phyloP scores from a whole-genome alignment of 805 yeast species.

The Jamesozyma spencerorum region DNA sequence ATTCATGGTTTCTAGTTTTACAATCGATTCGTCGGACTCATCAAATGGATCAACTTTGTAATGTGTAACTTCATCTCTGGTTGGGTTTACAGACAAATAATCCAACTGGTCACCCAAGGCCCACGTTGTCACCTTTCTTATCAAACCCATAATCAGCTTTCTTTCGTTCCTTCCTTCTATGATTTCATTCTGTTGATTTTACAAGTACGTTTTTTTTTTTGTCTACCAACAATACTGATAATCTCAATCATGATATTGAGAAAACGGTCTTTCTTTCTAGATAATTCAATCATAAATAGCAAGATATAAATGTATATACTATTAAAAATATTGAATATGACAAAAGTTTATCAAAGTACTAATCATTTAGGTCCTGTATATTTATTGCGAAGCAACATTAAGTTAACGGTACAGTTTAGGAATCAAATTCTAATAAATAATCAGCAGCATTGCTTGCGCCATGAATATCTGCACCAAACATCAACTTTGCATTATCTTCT shows the following conservation, averaged over 20 bases:
- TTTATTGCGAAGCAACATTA: too few relatives aligned
- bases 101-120: constrained; percentile 25
- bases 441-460: constrained; percentile 17
- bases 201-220: too few relatives aligned
- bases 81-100: constrained; percentile 57
- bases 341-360: too few relatives aligned
- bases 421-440: constrained; percentile 24
- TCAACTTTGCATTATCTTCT: constrained; percentile 26
- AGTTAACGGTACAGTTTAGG: too few relatives aligned
- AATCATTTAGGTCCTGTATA: too few relatives aligned
- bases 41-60: constrained; percentile 46
- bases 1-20: constrained; percentile 42
- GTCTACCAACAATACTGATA: too few relatives aligned
- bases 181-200: too few relatives aligned
- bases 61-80: constrained; percentile 69
- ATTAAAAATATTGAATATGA: too few relatives aligned
- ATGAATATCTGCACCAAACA: constrained; percentile 14
- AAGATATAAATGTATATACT: too few relatives aligned
- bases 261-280: too few relatives aligned
- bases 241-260: too few relatives aligned
- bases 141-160: constrained; percentile 24
- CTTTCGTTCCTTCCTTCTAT: not conserved
- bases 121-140: constrained; percentile 27
- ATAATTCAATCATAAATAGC: too few relatives aligned
- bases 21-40: constrained; percentile 44